Base-by-base conservation (phyloP, 148 eudicot genomes). In the Spergularia marina region DNA sequence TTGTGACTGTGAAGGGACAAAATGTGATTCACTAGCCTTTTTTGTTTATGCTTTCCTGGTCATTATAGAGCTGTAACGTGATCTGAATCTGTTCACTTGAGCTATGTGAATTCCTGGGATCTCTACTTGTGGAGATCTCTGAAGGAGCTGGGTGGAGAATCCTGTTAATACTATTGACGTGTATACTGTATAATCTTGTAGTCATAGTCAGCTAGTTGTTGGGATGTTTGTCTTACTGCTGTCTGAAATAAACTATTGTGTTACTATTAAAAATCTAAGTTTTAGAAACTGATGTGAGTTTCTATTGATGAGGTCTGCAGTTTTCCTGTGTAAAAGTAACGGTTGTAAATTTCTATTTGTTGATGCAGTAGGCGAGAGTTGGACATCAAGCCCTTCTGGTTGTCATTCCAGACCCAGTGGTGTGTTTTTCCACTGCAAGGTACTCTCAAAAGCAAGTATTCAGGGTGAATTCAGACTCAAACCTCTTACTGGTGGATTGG, bases 341-440 rank as follows among this genome's bases (percentile, higher is more conserved):
- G 14, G 55, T 71, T 21, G 41, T 80, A 74, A 81, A 62, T 54
- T 71, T 81, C 78, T 71, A 58, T 72, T 74, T 80, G 59, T 79
- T 89, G 80, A 76, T 88, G 90, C 89, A 86, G 89, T 89, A 94
- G 98, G 98, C 92, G 61, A 87, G 79, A 70, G 73, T 92, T 66
- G 98, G 97, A 79, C 82, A 81, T 61, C 79, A 83, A 77, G 87
- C 97, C 23, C 84, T 95, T 53, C 80, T 95, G 79, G 97, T 83
- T 72, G 86, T 95, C 65, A 89, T 90, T 84, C 97, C 97, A 76
- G 97, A 95, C 85, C 98, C 98, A 51, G 97, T 92, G 79, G 90
- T 97, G 20, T 95, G 98, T 76, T 95, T 95, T 74, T 83, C 98
- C 53, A 87, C 91, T 13, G 93, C 98, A 76, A 86, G 82, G 71